A percentile compares a stretch with the other conserved stretches of the same genome.
phyloP scores from a whole-genome alignment of 768 basidiomycete genomes.

The Amyloporia xantha region DNA sequence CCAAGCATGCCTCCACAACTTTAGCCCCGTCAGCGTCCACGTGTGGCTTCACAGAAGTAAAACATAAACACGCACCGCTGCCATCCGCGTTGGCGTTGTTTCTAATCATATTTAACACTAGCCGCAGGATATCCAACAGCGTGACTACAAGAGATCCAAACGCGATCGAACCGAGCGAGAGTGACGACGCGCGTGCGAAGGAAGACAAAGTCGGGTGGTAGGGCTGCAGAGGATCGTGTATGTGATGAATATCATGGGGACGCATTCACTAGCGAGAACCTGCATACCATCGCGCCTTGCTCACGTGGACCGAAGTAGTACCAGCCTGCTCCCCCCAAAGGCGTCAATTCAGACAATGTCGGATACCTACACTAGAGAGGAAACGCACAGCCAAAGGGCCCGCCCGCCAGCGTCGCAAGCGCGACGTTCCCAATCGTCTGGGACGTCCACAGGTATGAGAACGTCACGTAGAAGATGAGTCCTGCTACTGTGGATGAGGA shows the following conservation, averaged over 20 bases:
- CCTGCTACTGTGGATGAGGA: constrained; percentile 74
- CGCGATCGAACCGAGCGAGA: constrained; percentile 79
- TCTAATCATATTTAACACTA: constrained; percentile 52
- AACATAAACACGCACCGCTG: constrained; percentile 17
- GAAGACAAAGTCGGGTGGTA: constrained; percentile 63
- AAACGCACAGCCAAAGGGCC: constrained; percentile 53
- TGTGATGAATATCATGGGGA: background rate
- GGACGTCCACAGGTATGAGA: constrained; percentile 83
- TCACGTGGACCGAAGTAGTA: constrained; percentile 79
- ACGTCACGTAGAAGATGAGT: constrained; percentile 69
- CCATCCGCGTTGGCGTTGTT: constrained; percentile 58
- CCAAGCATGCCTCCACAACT: constrained; percentile 71
- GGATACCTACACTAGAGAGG: too few species aligned
- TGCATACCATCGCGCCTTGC: constrained; percentile 51
- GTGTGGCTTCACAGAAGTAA: background rate
- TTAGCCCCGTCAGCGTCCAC: constrained; percentile 6
- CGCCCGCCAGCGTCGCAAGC: constrained; percentile 74
- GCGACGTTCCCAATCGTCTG: constrained; percentile 78
- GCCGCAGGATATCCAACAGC: constrained; percentile 58
- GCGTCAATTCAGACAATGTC: constrained; percentile 19
- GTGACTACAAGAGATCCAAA: constrained; percentile 84
- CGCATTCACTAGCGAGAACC: too few species aligned
- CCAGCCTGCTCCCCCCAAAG: constrained; percentile 37
- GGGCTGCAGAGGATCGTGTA: constrained; percentile 37
- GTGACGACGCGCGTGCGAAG: constrained; percentile 67